A percentile compares a stretch with the other conserved stretches of the same genome.
phyloP scores from a whole-genome alignment of 2,329 filamentous ascomycete species.

The Penicillium sp. region DNA sequence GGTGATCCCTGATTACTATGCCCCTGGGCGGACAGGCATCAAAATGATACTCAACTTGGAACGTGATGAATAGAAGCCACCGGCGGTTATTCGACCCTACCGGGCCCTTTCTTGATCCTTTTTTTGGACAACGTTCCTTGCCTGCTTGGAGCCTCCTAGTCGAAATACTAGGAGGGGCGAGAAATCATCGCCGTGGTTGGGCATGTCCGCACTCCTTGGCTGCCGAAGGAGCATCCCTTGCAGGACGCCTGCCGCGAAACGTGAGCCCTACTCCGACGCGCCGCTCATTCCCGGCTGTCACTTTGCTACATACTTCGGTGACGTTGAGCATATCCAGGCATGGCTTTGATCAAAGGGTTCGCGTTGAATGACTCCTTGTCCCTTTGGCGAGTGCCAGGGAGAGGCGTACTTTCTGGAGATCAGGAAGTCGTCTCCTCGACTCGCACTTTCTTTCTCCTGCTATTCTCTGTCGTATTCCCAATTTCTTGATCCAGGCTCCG shows the following conservation, averaged over 20 bases:
- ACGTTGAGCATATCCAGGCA: slow-evolving; percentile 41
- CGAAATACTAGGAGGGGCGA: slow-evolving; percentile 20
- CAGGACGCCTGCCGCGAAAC: slow-evolving; percentile 29
- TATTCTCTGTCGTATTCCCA: slow-evolving; percentile 9
- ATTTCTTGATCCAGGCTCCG: slow-evolving; percentile 2
- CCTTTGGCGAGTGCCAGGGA: slow-evolving; percentile 31
- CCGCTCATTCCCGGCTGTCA: slow-evolving; percentile 27
- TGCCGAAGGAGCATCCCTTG: slow-evolving; percentile 33
- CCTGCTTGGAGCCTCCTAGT: slow-evolving; percentile 17
- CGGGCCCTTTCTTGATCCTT: slow-evolving; percentile 2
- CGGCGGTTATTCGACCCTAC: slow-evolving; percentile 19
- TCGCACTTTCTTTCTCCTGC: slow-evolving; percentile 15
- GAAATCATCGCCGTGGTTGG: slow-evolving; percentile 22
- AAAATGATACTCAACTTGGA: slow-evolving; percentile 42
- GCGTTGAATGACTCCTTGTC: slow-evolving; percentile 34
- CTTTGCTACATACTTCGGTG: slow-evolving; percentile 36
- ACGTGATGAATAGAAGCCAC: slow-evolving; percentile 27
- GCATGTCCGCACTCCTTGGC: slow-evolving; percentile 21
- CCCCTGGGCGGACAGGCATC: slow-evolving; percentile 47
- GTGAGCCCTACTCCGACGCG: slow-evolving; percentile 25
- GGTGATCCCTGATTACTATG: slow-evolving; percentile 51
- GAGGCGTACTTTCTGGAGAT: slow-evolving; percentile 22
- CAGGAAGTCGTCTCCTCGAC: slow-evolving; percentile 19
- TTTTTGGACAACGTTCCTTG: slow-evolving; percentile 14
- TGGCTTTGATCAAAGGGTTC: slow-evolving; percentile 37